Base-by-base conservation (phyloP, 2,329 filamentous ascomycete genomes). In the Onygenales sp. region DNA sequence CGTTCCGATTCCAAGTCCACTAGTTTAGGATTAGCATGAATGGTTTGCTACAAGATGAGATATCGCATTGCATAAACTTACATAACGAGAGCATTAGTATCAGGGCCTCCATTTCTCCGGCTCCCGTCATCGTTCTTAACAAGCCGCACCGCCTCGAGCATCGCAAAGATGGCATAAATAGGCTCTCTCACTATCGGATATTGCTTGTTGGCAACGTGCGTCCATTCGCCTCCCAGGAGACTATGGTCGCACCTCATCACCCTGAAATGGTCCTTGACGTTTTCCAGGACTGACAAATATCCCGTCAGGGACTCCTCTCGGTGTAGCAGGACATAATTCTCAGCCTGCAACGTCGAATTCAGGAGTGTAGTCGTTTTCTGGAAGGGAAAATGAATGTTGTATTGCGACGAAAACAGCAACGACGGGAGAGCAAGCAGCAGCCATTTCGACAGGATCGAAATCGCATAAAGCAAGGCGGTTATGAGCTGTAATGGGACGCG, bases 111-210 rank as follows among this genome's bases (percentile, higher is more conserved):
- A 21, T 63, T 65, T 39, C 52, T 58, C 31, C 58, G 57, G 40
- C 62, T 56, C 8, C 65, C 64, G 47, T 63, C 55, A 33, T 77
- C 74, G 4, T 76, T 70, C 60, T 93, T 77, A 27, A 95, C 77
- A 34, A 98, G 78, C 21, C 93, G 82, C 6, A 97, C 86, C 3
- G 92, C 89, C 68, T 98, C 93, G 1, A 98, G 81, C 79, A 95
- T 94, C 31, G 88, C 85, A 67, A 98, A 98, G n/a, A 97, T 86
- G 8, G 88, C 86, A 66, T 97, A 98, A 53, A 98, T 88, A 0
- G 92, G 89, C 70, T 98, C 93, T 9, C 82, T 81, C 14, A 89
- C 73, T 44, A 78, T 68, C 1, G 77, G 79, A 65, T 73, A 49
- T 71, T 76, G 55, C 66, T 84, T 69, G 62, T 69, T 58, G 17